Conservation (phyloP, 2,329 filamentous ascomycete species). For the Microthyrium microscopicum region DNA sequence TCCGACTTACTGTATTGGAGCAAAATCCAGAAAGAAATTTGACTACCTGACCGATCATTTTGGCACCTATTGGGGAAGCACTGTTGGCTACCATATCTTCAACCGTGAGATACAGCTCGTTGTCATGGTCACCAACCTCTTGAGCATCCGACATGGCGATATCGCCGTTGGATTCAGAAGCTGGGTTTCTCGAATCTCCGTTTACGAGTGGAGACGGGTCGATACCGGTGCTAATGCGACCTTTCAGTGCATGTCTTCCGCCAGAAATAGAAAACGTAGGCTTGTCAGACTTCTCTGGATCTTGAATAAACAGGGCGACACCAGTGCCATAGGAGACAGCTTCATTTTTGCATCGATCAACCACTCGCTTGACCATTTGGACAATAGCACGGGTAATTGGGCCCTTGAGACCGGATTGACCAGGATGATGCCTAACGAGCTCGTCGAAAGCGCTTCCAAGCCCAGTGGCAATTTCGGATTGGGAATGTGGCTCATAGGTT, state of each 20-base stretch:
- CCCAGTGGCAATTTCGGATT: slow-evolving; percentile 52
- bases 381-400: slow-evolving; percentile 73
- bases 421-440: slow-evolving; percentile 80
- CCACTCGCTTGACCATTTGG: slow-evolving; percentile 73
- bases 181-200: too few relatives aligned
- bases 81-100: too few relatives aligned
- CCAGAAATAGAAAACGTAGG: too few relatives aligned
- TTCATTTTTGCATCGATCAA: slow-evolving; percentile 54
- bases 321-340: slow-evolving; percentile 56
- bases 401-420: slow-evolving; percentile 65
- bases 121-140: slow-evolving; percentile 26
- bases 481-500: too few relatives aligned
- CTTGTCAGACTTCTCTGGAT: too few relatives aligned
- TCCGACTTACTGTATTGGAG: slow-evolving; percentile 54
- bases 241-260: too few relatives aligned
- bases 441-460: slow-evolving; percentile 86
- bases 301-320: slow-evolving; percentile 55
- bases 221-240: too few relatives aligned
- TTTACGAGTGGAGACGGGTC: too few relatives aligned
- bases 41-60: too few relatives aligned
- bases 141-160: too few relatives aligned
- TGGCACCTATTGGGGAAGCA: not conserved
- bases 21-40: slow-evolving; percentile 67
- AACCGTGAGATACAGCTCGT: slow-evolving; percentile 3
- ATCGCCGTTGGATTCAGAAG: too few relatives aligned